Base-by-base conservation (phyloP, 2,329 filamentous ascomycete species). In the Triangularia setosa region DNA sequence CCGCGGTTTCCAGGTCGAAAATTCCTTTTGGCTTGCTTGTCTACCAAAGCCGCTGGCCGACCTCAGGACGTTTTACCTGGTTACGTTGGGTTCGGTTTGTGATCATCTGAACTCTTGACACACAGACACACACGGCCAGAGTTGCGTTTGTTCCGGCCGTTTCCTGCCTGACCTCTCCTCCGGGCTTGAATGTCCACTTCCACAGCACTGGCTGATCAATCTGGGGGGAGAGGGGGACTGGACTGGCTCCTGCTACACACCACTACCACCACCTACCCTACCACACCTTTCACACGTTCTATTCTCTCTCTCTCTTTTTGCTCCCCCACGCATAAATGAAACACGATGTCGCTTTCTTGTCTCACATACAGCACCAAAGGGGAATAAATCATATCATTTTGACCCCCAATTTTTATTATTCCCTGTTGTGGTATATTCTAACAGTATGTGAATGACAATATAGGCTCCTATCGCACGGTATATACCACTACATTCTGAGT, bases 381-480 rank as follows among this genome's bases (percentile, higher is more conserved):
- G 30, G 9, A 18, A 40, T 3, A 18, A 21, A 48, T 48, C 40
- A 21, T 48, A 48, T 48, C 40, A 48, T 48, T 44, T 62, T 48
- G 28, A 60, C 57, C 60, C 58, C 56, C 59, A 53, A 16, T 48
- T 18, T 21, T 21, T 21, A 21, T 48, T 48, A 18, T 21, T 14
- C 21, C 40, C 7, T 48, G 30, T 48, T 48, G 1, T 3, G 40
- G 40, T 48, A 48, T 48, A 48, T 48, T 48, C 35, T 40, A 7
- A 40, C 35, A 40, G 16, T 33, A 12, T 33, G 35, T 33, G 30
- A n/a, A n/a, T 57, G 30, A 61, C 18, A 25, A 2, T 40, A 64
- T 54, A 90, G 83, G 78, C 81, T 84, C 65, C 78, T 90, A 68
- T 88, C 85, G 61, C 78, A 87, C 75, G 78, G 80, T 70, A 81